Evolutionary conservation across 169 alveolate genomes (phyloP), one percentile per base, ranked within the genome.

Genomic region (Babesia gibsoni): DNA sequence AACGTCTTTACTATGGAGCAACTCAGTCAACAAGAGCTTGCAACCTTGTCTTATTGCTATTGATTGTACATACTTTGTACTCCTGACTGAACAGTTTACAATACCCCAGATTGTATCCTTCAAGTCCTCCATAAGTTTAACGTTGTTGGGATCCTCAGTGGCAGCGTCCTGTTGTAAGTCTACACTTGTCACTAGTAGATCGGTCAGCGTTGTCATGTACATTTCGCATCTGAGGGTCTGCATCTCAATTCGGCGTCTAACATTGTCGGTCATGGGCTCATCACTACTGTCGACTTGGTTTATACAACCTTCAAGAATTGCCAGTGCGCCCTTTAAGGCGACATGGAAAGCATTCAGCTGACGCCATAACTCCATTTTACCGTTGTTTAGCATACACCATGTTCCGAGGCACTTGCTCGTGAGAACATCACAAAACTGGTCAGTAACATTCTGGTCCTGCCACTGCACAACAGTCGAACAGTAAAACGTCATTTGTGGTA

Each of bases 331-430:
- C 1, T 74, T 80, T 22, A 84, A 73, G 6, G 91, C 89, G 1
- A 81, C 81, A 29, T 77, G 73, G 59, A 78, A 84, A 4, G 91
- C 91, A 52, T 84, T 63, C 35, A 84, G 53, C 35, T 84, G 91
- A 14, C 82, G 50, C 75, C 63, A 69, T 29, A 81, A 63, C 45
- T 84, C 87, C 16, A 58, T 63, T 32, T 56, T 73, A 20, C 79
- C 74, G 46, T 73, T 56, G 45, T 74, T 80, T 32, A 73, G 75
- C 80, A 84, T 66, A n/a, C 88, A 73, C 91, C 91, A 84, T 22
- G 68, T 74, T 0, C 89, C 91, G 32, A 84, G 80, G 36, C 89
- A 81, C 64, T 81, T 84, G 27, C 85, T 68, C 18, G 80, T 74
- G 32, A 84, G 65, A n/a, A 84, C 80, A 16, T 84, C 89, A 48